Evolutionary conservation across 2,329 filamentous ascomycete genomes (phyloP).

Genomic region (Aspergillus oerlinghausenensis): DNA sequence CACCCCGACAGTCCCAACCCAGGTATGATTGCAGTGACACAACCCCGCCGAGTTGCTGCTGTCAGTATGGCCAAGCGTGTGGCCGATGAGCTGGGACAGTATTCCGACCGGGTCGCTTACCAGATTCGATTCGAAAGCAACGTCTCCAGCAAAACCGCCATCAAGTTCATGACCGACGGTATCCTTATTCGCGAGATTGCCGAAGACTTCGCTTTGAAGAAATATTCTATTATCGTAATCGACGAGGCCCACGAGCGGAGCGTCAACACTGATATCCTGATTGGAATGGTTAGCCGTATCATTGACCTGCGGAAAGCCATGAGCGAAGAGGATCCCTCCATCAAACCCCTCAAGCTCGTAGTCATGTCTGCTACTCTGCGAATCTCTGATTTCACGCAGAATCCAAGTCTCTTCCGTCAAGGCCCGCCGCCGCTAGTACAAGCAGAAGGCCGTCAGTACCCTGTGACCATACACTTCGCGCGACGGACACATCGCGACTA

Average conservation of each 20-base stretch:
- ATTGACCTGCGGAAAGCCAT: slow-evolving; percentile 77
- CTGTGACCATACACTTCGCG: slow-evolving; percentile 85
- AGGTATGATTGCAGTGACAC: slow-evolving; percentile 91
- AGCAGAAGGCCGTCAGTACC: slow-evolving; percentile 85
- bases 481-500: slow-evolving; percentile 81
- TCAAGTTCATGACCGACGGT: slow-evolving; percentile 99
- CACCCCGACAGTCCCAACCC: slow-evolving; percentile 71
- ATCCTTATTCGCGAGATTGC: slow-evolving; percentile 87
- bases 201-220: slow-evolving; percentile 78
- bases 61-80: slow-evolving; percentile 97
- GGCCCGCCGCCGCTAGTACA: slow-evolving; percentile 76
- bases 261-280: slow-evolving; percentile 96
- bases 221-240: slow-evolving; percentile 91
- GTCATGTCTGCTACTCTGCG: slow-evolving; percentile 97
- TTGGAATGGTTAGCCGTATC: slow-evolving; percentile 92
- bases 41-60: slow-evolving; percentile 88
- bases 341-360: slow-evolving; percentile 81
- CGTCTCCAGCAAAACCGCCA: slow-evolving; percentile 70
- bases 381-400: slow-evolving; percentile 85
- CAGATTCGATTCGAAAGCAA: slow-evolving; percentile 94
- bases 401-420: slow-evolving; percentile 69
- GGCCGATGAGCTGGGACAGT: slow-evolving; percentile 73
- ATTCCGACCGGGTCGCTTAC: slow-evolving; percentile 76
- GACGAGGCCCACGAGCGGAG: slow-evolving; percentile 97
- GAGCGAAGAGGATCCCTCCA: slow-evolving; percentile 63